A percentile compares a stretch with the other conserved stretches of the same genome.
Evolutionary conservation across 2,329 filamentous ascomycete genomes (phyloP).

Genomic region (Phaeosphaeria sp.): DNA sequence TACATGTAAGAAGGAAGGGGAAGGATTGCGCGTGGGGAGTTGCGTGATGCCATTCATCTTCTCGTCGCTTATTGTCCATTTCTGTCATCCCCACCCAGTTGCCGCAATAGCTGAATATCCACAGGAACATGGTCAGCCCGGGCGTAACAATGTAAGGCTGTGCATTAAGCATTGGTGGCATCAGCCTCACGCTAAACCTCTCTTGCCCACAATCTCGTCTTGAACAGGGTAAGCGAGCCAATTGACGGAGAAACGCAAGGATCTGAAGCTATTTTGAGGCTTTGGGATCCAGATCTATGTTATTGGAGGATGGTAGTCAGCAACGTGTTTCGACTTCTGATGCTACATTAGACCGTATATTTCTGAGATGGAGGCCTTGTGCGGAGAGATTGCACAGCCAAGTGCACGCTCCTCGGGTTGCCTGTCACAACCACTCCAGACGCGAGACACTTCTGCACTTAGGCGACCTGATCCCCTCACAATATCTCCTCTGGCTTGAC

Average conservation of each 20-base stretch:
- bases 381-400: background rate
- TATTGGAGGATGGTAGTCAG: background rate
- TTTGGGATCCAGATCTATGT: background rate
- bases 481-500: conserved; percentile 38
- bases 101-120: background rate
- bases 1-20: background rate
- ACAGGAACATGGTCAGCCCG: background rate
- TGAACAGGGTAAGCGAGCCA: conserved; percentile 1
- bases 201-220: background rate
- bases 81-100: background rate
- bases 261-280: background rate
- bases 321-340: background rate
- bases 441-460: background rate
- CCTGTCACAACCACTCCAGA: background rate
- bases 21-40: background rate
- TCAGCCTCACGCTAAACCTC: conserved; percentile 4
- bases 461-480: conserved; percentile 7
- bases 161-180: background rate
- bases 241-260: background rate
- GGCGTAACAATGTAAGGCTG: background rate
- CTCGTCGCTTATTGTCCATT: background rate
- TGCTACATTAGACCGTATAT: background rate
- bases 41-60: background rate
- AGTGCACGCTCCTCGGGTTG: background rate
- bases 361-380: background rate